phyloP scores from a whole-genome alignment of 176 grass and related monocot genomes.

The Stipa capillata region DNA sequence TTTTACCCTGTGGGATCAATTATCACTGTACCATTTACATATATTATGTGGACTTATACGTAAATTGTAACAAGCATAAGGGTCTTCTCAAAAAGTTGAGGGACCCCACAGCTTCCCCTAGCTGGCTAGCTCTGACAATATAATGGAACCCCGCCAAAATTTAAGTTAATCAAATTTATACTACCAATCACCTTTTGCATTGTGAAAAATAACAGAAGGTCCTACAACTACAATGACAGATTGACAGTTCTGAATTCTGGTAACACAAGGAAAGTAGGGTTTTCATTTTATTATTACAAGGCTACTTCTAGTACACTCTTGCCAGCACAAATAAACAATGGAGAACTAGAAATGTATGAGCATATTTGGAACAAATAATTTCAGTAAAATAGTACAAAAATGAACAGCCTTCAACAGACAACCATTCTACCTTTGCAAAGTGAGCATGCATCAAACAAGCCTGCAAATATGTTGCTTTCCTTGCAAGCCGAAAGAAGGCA shows the following conservation, averaged over 20 bases:
- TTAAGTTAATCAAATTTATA: neutral
- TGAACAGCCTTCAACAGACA: slow-evolving; percentile 5
- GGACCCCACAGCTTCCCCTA: neutral
- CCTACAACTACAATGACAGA: neutral
- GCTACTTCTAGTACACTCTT: slow-evolving; percentile 1
- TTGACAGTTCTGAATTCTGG: neutral
- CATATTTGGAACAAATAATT: slow-evolving; percentile 9
- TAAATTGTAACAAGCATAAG: neutral
- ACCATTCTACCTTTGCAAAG: slow-evolving; percentile 73
- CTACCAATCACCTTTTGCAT: neutral
- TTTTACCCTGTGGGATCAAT: neutral
- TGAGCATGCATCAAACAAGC: slow-evolving; percentile 98
- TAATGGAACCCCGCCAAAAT: neutral
- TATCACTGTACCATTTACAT: neutral
- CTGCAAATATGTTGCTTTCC: slow-evolving; percentile 82
- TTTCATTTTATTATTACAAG: neutral
- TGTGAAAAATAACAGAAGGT: neutral
- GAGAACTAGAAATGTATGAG: neutral
- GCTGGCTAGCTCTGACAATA: neutral
- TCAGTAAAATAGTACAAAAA: neutral
- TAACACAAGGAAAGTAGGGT: too few relatives aligned
- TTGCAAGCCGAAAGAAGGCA: slow-evolving; percentile 88
- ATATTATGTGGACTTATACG: neutral
- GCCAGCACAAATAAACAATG: neutral
- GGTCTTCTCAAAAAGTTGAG: neutral